A percentile compares a stretch with the other conserved stretches of the same genome.
phyloP scores from a whole-genome alignment of 116 monocot genomes.

The Trichopus zeylanicus region DNA sequence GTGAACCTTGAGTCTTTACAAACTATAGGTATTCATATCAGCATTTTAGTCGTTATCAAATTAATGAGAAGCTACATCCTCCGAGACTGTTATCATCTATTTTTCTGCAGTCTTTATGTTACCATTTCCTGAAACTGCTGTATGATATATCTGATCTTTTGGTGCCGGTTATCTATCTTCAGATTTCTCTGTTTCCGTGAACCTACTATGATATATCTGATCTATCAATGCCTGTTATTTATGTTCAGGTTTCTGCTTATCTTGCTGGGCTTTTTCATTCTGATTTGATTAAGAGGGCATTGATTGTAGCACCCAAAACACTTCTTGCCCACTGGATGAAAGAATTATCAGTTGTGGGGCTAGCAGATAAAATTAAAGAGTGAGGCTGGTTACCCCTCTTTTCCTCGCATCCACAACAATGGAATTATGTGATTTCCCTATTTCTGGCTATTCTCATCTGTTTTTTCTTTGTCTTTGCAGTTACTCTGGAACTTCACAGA shows the following conservation, averaged over 20 bases:
- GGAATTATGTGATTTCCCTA: background rate
- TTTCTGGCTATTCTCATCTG: background rate
- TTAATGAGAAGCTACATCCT: background rate
- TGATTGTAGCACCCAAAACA: constrained; percentile 93
- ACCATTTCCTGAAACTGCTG: background rate
- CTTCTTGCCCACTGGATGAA: constrained; percentile 90
- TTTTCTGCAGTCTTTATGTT: too few relatives aligned
- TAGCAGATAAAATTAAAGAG: constrained; percentile 68
- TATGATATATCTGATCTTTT: background rate
- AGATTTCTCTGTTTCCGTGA: background rate
- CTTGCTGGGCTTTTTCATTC: constrained; percentile 85
- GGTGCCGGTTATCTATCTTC: background rate
- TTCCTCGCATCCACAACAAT: too few relatives aligned
- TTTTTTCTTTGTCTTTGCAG: constrained; percentile 25
- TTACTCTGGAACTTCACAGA: constrained; percentile 70
- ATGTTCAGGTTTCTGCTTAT: constrained; percentile 72
- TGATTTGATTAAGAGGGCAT: constrained; percentile 56
- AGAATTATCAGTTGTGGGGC: constrained; percentile 82
- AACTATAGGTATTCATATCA: too few relatives aligned
- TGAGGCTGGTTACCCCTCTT: constrained; percentile 19
- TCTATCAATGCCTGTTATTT: constrained; percentile 1
- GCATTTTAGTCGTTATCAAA: background rate
- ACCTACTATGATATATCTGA: background rate
- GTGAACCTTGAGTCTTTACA: too few relatives aligned
- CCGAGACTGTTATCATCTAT: too few relatives aligned